phyloP scores from a whole-genome alignment of 108 stramenopile species.

The Parietichytrium sp. region DNA sequence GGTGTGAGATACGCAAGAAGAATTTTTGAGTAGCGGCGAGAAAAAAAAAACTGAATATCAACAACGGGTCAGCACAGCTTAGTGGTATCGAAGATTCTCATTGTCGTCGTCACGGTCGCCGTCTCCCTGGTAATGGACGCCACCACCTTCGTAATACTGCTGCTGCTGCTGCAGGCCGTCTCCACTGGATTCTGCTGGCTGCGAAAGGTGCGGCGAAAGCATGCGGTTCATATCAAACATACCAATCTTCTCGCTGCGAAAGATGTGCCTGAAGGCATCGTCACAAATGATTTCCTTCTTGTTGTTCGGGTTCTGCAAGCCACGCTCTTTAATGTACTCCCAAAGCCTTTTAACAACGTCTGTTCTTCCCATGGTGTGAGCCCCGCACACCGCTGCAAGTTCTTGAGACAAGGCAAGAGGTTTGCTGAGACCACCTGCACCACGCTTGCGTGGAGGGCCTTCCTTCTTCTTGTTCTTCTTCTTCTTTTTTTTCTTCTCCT shows the following conservation, averaged over 20 bases:
- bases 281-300: constrained; percentile 44
- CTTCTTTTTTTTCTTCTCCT: constrained; percentile 16
- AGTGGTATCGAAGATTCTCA: too few species aligned
- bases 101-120: constrained; percentile 4
- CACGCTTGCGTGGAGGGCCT: background rate
- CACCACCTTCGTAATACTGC: background rate
- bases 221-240: constrained; percentile 42
- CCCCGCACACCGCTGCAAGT: constrained; percentile 16
- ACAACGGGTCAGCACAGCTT: too few species aligned
- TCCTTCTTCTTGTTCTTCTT: constrained; percentile 41
- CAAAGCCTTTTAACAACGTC: constrained; percentile 43
- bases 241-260: constrained; percentile 32
- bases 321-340: constrained; percentile 42
- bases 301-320: constrained; percentile 46
- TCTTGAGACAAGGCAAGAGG: background rate
- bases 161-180: background rate
- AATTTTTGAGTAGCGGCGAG: too few species aligned
- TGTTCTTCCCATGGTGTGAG: constrained; percentile 26
- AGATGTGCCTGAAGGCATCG: constrained; percentile 19
- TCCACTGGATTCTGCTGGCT: constrained; percentile 14
- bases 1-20: too few species aligned
- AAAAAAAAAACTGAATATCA: too few species aligned
- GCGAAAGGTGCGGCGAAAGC: background rate
- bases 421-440: constrained; percentile 31
- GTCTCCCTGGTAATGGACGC: constrained; percentile 3